Percentiles rank a stretch among this genome's conserved stretches.
phyloP scores from a whole-genome alignment of 2,329 filamentous ascomycete genomes.

The Aspergillus versicolor region DNA sequence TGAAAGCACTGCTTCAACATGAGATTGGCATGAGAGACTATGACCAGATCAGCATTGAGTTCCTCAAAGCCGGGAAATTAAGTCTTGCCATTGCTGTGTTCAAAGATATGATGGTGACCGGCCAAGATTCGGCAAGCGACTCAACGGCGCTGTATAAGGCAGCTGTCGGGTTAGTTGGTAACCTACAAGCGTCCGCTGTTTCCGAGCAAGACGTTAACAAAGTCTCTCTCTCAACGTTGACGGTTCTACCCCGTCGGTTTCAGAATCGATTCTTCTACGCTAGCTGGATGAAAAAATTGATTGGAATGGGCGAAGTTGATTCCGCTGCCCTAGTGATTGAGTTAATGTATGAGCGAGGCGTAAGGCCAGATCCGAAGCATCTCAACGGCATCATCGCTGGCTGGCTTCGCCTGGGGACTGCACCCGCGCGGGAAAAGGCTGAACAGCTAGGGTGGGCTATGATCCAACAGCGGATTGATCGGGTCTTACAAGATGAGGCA shows the following conservation, averaged over 20 bases:
- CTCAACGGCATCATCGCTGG: conserved; percentile 80
- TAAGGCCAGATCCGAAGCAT: conserved; percentile 70
- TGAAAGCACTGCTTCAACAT: conserved; percentile 61
- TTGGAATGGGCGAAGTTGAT: conserved; percentile 68
- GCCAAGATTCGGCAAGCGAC: conserved; percentile 45
- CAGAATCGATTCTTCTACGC: conserved; percentile 80
- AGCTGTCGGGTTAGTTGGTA: conserved; percentile 40
- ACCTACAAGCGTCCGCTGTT: conserved; percentile 42
- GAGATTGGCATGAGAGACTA: conserved; percentile 72
- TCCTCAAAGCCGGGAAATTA: conserved; percentile 65
- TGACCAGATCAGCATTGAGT: conserved; percentile 69
- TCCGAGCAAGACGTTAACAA: conserved; percentile 47
- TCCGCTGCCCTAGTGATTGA: conserved; percentile 71
- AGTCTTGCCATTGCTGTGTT: conserved; percentile 73
- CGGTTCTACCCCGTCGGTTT: conserved; percentile 52
- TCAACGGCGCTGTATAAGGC: conserved; percentile 46
- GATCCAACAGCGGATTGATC: conserved; percentile 67
- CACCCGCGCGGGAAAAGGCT: conserved; percentile 58
- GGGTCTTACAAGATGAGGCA: conserved; percentile 49
- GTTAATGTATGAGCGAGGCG: conserved; percentile 69
- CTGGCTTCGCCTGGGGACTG: conserved; percentile 66
- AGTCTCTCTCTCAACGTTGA: conserved; percentile 50
- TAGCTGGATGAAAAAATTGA: conserved; percentile 83
- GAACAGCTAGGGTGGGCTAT: conserved; percentile 73
- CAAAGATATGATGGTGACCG: conserved; percentile 81